Evolutionary conservation across 2,329 filamentous ascomycete species (phyloP).

Genomic region (Leptodontidium sp.): DNA sequence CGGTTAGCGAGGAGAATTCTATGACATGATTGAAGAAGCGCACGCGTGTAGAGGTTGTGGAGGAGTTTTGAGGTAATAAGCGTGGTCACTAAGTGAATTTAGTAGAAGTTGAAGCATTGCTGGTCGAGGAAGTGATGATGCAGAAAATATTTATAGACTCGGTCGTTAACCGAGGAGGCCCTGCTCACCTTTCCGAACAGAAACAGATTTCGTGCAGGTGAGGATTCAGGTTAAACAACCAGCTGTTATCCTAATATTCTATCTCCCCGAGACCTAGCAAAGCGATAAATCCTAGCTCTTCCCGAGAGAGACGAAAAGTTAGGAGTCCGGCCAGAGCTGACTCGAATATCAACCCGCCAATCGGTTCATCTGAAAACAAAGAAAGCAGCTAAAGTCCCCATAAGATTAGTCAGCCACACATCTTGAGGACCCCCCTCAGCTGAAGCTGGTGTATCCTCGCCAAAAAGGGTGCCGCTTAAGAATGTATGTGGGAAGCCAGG

Average conservation of each 20-base stretch:
- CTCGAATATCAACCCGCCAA: slow-evolving; percentile 66
- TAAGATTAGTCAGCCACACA: slow-evolving; percentile 18
- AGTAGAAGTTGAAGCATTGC: no score
- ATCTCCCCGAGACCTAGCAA: slow-evolving; percentile 70
- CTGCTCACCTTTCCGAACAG: no score
- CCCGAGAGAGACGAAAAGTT: slow-evolving; percentile 24
- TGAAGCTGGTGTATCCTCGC: background rate
- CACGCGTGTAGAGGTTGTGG: no score
- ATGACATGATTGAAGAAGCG: no score
- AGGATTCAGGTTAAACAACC: no score
- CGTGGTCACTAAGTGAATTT: no score
- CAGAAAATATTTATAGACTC: no score
- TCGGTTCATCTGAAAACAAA: slow-evolving; percentile 66
- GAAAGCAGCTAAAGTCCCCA: slow-evolving; percentile 52
- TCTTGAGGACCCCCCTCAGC: slow-evolving; percentile 6
- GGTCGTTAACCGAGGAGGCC: no score
- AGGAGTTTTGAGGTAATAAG: no score
- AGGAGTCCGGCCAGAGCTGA: slow-evolving; percentile 42
- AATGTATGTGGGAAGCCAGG: slow-evolving; percentile 18
- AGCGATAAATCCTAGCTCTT: slow-evolving; percentile 30
- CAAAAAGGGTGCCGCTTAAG: slow-evolving; percentile 10
- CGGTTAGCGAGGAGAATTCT: no score
- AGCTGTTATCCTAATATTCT: slow-evolving; percentile 63
- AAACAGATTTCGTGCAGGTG: no score
- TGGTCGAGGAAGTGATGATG: no score